Conservation (phyloP, 768 basidiomycete species). For the Trametes cinnabarina region DNA sequence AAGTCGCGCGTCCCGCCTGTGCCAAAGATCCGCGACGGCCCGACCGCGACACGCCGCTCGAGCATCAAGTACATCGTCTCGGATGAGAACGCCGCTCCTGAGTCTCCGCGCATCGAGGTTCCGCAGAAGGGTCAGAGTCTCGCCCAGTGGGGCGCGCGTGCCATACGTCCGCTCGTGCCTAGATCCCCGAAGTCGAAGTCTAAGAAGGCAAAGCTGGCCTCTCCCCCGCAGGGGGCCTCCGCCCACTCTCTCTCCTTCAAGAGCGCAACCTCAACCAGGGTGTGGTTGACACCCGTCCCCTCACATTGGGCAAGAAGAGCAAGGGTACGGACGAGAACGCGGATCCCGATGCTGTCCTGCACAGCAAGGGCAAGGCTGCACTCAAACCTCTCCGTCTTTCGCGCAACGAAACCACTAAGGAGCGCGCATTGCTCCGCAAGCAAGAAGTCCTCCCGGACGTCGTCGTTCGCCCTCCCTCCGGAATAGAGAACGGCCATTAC, state of each 20-base stretch:
- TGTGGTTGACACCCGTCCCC: slow-evolving; percentile 45
- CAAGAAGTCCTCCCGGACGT: slow-evolving; percentile 58
- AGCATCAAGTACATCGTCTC: slow-evolving; percentile 68
- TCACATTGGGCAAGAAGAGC: slow-evolving; percentile 54
- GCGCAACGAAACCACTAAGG: slow-evolving; percentile 62
- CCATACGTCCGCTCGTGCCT: slow-evolving; percentile 51
- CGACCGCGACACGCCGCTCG: slow-evolving; percentile 42
- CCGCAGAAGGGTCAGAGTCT: slow-evolving; percentile 11
- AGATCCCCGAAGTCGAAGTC: slow-evolving; percentile 53
- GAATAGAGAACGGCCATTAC: slow-evolving; percentile 42
- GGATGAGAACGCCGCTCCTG: slow-evolving; percentile 37
- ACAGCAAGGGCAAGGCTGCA: slow-evolving; percentile 43
- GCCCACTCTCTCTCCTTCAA: slow-evolving; percentile 61
- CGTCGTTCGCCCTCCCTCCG: slow-evolving; percentile 60
- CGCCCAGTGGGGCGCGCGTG: slow-evolving; percentile 30
- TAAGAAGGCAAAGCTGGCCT: slow-evolving; percentile 31
- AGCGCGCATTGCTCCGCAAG: slow-evolving; percentile 55
- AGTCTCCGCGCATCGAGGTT: slow-evolving; percentile 5
- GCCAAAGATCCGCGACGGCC: slow-evolving; percentile 21
- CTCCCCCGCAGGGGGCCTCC: slow-evolving; percentile 46
- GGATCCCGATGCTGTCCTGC: slow-evolving; percentile 31
- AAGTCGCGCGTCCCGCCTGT: slow-evolving; percentile 25
- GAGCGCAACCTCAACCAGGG: slow-evolving; percentile 48
- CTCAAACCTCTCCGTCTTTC: slow-evolving; percentile 60
- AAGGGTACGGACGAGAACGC: slow-evolving; percentile 26